A percentile compares a stretch with the other conserved stretches of the same genome.
phyloP scores from a whole-genome alignment of 306 rosid genomes.

The Fragaria vesca region DNA sequence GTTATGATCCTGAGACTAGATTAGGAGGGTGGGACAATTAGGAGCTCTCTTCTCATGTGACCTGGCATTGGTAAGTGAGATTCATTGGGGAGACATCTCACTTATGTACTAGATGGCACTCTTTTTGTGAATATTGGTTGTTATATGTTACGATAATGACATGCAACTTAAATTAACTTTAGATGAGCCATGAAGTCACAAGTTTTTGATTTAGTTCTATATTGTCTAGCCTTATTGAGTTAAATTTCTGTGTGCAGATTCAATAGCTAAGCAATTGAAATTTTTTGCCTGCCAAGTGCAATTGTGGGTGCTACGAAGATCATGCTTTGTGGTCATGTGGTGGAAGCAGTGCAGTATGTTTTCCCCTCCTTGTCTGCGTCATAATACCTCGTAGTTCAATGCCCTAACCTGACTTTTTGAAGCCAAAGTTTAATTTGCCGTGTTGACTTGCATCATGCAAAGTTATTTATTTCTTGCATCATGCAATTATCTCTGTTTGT shows the following conservation, averaged over 20 bases:
- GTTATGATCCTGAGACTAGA: slow-evolving; percentile 78
- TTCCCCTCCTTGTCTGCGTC: background rate
- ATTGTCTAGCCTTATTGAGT: background rate
- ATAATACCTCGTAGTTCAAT: background rate
- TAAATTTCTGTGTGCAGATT: slow-evolving; percentile 4
- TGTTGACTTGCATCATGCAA: slow-evolving; percentile 1
- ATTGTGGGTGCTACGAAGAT: background rate
- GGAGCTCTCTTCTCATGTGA: slow-evolving; percentile 14
- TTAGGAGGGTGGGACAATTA: slow-evolving; percentile 74
- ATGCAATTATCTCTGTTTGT: background rate
- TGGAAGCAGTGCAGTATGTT: background rate
- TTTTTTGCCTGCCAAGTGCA: background rate
- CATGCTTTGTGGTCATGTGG: background rate
- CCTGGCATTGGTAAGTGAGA: slow-evolving; percentile 18
- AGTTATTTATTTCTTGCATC: too few species aligned
- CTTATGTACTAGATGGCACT: background rate
- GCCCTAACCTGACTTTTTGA: background rate
- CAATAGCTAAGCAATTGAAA: background rate
- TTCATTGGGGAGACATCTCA: background rate
- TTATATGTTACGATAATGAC: background rate
- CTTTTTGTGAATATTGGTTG: background rate
- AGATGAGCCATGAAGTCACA: background rate
- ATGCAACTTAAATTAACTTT: background rate
- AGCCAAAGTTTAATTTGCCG: background rate
- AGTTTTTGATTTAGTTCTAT: background rate